A percentile compares a stretch with the other conserved stretches of the same genome.
These are phyloP conservation scores for Nephelium lappaceum DNA, from an alignment of 345 rosid genomes.

Conservation along the genomic window DNA sequence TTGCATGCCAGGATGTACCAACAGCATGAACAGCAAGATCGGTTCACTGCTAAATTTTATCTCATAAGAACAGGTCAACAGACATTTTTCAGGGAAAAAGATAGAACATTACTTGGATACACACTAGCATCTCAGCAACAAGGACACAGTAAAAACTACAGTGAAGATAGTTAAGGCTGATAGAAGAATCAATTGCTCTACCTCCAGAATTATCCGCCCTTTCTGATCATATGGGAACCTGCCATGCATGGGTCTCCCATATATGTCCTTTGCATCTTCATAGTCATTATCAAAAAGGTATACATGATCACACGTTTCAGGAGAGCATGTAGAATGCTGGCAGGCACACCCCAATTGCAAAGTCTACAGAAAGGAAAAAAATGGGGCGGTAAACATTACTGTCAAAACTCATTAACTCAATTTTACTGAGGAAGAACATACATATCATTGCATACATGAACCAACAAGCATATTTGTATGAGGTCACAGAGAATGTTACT, in stretches of 20 bases:
- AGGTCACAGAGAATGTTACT: background rate
- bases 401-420: background rate
- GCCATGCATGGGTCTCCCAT: slow-evolving; percentile 70
- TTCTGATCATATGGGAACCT: slow-evolving; percentile 87
- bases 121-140: slow-evolving; percentile 4
- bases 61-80: background rate
- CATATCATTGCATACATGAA: background rate
- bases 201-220: slow-evolving; percentile 87
- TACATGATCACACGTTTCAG: slow-evolving; percentile 85
- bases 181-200: slow-evolving; percentile 27
- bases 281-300: slow-evolving; percentile 90
- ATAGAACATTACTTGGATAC: background rate
- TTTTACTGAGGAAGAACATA: background rate
- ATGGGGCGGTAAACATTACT: slow-evolving; percentile 4
- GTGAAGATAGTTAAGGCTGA: slow-evolving; percentile 12
- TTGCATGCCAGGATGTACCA: slow-evolving; percentile 4
- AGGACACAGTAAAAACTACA: background rate
- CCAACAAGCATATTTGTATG: background rate
- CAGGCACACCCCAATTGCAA: slow-evolving; percentile 79
- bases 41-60: background rate
- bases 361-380: slow-evolving; percentile 45
- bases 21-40: background rate
- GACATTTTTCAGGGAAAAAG: slow-evolving; percentile 5
- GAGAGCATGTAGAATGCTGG: slow-evolving; percentile 55
- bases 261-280: slow-evolving; percentile 88